Conservation (phyloP, 225 moss, liverwort and hornwort species). For the Polytrichum commune region DNA sequence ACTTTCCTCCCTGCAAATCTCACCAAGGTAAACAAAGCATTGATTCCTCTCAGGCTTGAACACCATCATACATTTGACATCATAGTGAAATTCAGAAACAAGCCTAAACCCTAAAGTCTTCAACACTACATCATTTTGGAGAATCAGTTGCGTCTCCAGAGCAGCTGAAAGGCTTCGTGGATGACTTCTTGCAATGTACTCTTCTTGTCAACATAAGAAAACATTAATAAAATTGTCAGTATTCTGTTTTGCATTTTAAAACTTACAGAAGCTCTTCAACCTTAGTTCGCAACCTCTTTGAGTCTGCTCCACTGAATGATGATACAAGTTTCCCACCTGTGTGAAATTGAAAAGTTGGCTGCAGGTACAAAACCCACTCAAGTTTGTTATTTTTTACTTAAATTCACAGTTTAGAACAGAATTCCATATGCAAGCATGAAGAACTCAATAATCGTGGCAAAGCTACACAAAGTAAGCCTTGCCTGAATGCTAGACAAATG, state of each 20-base stretch:
- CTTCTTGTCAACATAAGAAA: too few species aligned
- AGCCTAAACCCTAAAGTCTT: background rate
- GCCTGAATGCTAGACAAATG: background rate
- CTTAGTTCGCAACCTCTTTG: constrained; percentile 34
- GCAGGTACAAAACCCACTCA: constrained; percentile 14
- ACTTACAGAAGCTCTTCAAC: constrained; percentile 51
- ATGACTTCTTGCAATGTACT: background rate
- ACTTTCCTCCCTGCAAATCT: constrained; percentile 37
- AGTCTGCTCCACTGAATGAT: constrained; percentile 45
- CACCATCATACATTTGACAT: background rate
- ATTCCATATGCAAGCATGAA: too few species aligned
- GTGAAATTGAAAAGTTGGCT: constrained; percentile 58
- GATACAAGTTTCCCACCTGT: constrained; percentile 42
- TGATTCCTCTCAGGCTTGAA: background rate
- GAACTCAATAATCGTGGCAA: background rate
- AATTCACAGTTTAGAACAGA: too few species aligned
- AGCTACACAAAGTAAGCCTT: background rate
- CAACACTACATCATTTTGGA: background rate
- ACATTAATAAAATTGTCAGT: background rate
- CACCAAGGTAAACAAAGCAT: constrained; percentile 1
- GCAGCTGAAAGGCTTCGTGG: background rate
- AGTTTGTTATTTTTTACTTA: too few species aligned
- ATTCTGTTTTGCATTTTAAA: background rate
- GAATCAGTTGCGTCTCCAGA: too few species aligned
- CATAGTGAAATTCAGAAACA: background rate